These are phyloP conservation scores for Magnusiomyces clavatus DNA, from an alignment of 1,139 yeast species.

Conservation along the genomic window DNA sequence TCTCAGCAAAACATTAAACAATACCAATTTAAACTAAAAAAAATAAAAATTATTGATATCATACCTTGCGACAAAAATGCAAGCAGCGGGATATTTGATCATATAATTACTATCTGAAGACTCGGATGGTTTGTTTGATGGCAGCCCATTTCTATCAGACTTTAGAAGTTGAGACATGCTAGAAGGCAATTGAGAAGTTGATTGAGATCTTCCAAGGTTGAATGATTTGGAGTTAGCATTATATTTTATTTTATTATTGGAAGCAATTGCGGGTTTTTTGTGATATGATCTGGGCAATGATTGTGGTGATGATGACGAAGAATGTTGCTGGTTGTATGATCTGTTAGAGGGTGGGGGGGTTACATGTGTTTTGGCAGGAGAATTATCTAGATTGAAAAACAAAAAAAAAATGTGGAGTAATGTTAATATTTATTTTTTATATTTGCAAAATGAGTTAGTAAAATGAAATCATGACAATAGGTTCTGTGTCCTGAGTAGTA, in stretches of 20 bases:
- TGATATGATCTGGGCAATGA: too few relatives aligned
- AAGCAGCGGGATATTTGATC: slow-evolving; percentile 53
- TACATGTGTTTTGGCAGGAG: too few relatives aligned
- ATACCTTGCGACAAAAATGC: slow-evolving; percentile 74
- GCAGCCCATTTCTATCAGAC: background rate
- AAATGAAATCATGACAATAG: too few relatives aligned
- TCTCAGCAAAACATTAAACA: background rate
- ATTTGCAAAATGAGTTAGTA: too few relatives aligned
- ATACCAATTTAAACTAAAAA: background rate
- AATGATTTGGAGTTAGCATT: background rate
- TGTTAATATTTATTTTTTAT: too few relatives aligned
- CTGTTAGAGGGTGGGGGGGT: too few relatives aligned
- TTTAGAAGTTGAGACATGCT: background rate
- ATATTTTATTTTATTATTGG: background rate
- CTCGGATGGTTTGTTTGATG: background rate
- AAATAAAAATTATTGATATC: slow-evolving; percentile 11
- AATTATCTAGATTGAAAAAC: too few relatives aligned
- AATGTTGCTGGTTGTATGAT: too few relatives aligned
- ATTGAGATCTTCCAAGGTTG: background rate
- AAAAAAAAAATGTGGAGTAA: too few relatives aligned
- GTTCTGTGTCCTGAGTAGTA: too few relatives aligned
- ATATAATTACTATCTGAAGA: background rate
- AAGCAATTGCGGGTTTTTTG: background rate
- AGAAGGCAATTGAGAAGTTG: background rate
- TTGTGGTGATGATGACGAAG: too few relatives aligned